Conservation (phyloP, 768 basidiomycete species). For the Xerocomus spinulosus region DNA sequence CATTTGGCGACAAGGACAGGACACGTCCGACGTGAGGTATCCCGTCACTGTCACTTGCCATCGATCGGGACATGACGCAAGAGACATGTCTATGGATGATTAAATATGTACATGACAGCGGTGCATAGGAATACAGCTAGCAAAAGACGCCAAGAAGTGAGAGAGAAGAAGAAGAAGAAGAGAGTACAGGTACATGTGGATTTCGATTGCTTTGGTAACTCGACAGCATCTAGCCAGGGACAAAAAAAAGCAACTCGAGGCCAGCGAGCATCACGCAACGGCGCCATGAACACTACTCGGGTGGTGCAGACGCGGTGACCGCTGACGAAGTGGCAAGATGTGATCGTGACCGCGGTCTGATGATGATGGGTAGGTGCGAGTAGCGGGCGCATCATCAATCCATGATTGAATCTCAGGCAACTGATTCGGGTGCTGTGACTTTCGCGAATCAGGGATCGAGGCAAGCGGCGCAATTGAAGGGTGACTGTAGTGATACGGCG, state of each 20-base stretch:
- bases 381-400: constrained; percentile 34
- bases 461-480: constrained; percentile 48
- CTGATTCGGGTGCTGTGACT: constrained; percentile 33
- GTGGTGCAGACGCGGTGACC: constrained; percentile 33
- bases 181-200: constrained; percentile 21
- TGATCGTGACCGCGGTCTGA: constrained; percentile 32
- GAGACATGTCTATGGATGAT: background rate
- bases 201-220: background rate
- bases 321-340: constrained; percentile 28
- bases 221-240: constrained; percentile 13
- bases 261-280: too few species aligned
- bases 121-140: constrained; percentile 28
- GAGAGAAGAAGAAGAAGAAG: too few species aligned
- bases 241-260: too few species aligned
- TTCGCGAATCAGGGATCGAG: constrained; percentile 34
- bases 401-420: constrained; percentile 48
- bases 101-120: constrained; percentile 9
- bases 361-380: constrained; percentile 25
- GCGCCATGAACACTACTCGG: constrained; percentile 28
- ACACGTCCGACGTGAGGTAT: too few species aligned
- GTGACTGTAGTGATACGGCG: constrained; percentile 49
- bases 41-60: too few species aligned
- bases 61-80: too few species aligned
- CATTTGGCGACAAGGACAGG: background rate
- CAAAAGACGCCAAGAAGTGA: constrained; percentile 26